Base-by-base conservation (phyloP, 306 rosid species). In the Vigna reflexopilosa region DNA sequence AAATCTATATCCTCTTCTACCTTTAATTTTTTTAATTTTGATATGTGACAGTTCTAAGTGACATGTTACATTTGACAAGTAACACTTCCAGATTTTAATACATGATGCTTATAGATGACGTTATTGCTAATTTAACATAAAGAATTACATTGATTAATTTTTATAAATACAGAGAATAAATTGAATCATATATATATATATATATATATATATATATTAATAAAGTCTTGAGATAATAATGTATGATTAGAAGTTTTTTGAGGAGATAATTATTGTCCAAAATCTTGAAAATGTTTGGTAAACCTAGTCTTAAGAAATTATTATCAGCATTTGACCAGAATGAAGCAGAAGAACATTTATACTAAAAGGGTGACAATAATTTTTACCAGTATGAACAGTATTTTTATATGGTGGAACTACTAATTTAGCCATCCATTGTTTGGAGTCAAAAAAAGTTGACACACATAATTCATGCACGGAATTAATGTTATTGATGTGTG, bases 401-500 rank as follows among this genome's bases (percentile, higher is more conserved):
- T 36, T 52, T 38, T 0, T 11, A 12, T 7, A 4, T 51, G 68
- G 72, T 72, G 80, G 86, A 62, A 65, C 14, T 55, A 65, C 49
- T 73, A 73, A 73, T 71, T 63, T 42, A 30, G 45, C 32, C 69
- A 54, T 52, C 9, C 63, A 83, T 38, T 67, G 76, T 49, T 47
- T 67, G 7, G 73, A 73, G 83, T 72, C 80, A 83, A 58, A 72
- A 52, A 61, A 72, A 67, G 26, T 54, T 48, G 49, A 62, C 62
- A 40, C 68, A 48, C 44, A 67, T 81, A 28, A 76, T 73, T 67
- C 66, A 52, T 65, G 10, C 73, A 67, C 30, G 36, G 55, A 68
- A 65, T 22, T 67, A n/a, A 45, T 17, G 63, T 62, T 34, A 52
- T 69, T 6, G 72, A 72, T 83, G 50, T 56, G 65, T 71, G n/a